Base-by-base conservation (phyloP, 2,329 filamentous ascomycete genomes). In the Lecanicillium sp. region DNA sequence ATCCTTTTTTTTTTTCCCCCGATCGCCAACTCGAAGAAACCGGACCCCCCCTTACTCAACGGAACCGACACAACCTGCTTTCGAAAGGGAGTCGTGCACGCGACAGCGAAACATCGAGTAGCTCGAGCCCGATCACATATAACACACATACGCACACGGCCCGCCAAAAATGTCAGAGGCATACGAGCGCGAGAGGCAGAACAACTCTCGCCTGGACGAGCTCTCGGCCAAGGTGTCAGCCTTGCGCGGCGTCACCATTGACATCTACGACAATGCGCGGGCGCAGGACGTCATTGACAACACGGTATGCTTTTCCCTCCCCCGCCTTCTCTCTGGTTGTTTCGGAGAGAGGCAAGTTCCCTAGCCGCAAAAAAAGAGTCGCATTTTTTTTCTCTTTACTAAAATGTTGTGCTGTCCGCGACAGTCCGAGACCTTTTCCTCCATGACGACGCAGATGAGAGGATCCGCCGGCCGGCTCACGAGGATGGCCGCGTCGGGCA, bases 231-330 rank as follows among this genome's bases (percentile, higher is more conserved):
- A 98, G 72, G 90, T 97, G 48, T 87, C 87, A 15, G 89, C 90
- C 44, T 79, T 98, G 54, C 89, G 91, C 62, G 87, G 87, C 67
- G 89, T 98, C 43, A 98, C 93, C 35, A 82, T 97, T 55, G 90
- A 98, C 72, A 98, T 98, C 62, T 96, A 97, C 77, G 90, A 97
- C 70, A 90, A 93, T 65, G 93, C 93, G 42, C 82, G 89, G 50
- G 81, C 87, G 58, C 91, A 97, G 60, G 81, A 86, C 56, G 80
- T 95, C 54, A 87, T 98, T 56, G 89, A 98, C 68, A 83, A 81
- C 61, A 91, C 87, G 32, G 88, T 94, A 76, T 50, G 81, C 70
- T 14, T 14, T 55, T 30, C 26, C 30, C 32, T 14, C 37, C 21
- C 27, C 21, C 48, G 32, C 29, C 40, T 32, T 36, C 29, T 33